phyloP scores from a whole-genome alignment of 129 eudicot genomes.

The Pseudognaphalium luteoalbum region DNA sequence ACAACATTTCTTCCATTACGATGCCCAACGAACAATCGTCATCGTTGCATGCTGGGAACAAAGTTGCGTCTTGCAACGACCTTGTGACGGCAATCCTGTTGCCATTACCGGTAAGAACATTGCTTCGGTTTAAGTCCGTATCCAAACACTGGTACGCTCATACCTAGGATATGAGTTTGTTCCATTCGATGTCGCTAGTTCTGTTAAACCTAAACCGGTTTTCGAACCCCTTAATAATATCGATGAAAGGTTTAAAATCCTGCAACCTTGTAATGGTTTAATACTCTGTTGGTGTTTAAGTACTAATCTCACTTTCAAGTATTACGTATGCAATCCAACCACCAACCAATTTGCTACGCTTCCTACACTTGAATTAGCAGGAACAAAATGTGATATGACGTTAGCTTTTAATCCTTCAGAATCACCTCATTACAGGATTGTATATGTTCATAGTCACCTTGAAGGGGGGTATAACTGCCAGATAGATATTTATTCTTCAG shows the following conservation, averaged over 20 bases:
- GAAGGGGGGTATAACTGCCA: neutral
- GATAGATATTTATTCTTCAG: neutral
- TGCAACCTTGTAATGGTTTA: neutral
- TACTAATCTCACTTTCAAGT: neutral
- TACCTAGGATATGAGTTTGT: neutral
- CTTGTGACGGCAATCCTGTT: neutral
- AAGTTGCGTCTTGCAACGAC: neutral
- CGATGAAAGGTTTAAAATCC: neutral
- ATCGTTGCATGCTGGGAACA: neutral
- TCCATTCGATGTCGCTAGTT: neutral
- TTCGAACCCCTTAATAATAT: neutral
- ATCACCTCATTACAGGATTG: neutral
- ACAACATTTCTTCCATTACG: no score
- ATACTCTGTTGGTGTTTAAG: neutral
- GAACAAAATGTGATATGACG: neutral
- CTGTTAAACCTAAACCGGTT: neutral
- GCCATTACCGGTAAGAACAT: neutral
- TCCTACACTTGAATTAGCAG: neutral
- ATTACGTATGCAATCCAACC: conserved; percentile 1
- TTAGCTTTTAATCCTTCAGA: conserved; percentile 3
- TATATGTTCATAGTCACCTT: neutral
- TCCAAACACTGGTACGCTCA: neutral
- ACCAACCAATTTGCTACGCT: neutral
- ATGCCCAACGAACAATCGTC: neutral
- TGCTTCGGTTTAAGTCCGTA: neutral